A percentile compares a stretch with the other conserved stretches of the same genome.
These are phyloP conservation scores for Gleditsia sinensis DNA, from an alignment of 306 rosid species.

Conservation along the genomic window DNA sequence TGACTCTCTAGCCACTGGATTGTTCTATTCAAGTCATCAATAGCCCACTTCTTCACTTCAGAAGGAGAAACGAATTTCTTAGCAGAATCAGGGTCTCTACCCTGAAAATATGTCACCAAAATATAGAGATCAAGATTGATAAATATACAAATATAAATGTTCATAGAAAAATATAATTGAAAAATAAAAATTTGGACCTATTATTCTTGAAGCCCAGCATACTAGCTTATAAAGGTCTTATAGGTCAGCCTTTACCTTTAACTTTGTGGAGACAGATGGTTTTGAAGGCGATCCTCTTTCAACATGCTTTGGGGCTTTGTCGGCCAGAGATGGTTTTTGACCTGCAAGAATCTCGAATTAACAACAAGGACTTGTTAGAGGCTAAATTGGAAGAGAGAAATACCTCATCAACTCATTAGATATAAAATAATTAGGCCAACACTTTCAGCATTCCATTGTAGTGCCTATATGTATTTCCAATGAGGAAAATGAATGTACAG, in stretches of 20 bases:
- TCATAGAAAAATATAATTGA: neutral
- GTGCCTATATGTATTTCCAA: neutral
- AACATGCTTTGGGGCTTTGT: constrained; percentile 47
- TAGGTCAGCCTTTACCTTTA: constrained; percentile 49
- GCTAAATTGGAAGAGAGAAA: constrained; percentile 13
- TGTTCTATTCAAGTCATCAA: constrained; percentile 68
- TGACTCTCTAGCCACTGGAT: constrained; percentile 89
- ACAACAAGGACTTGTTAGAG: constrained; percentile 14
- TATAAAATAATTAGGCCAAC: constrained; percentile 8
- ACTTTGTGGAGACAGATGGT: constrained; percentile 39
- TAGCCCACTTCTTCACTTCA: constrained; percentile 80
- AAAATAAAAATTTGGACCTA: constrained; percentile 12
- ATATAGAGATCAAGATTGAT: constrained; percentile 11
- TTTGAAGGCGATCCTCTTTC: constrained; percentile 50
- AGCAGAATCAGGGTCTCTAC: constrained; percentile 39
- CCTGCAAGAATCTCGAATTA: constrained; percentile 45
- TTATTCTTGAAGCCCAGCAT: constrained; percentile 18
- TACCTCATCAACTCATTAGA: neutral
- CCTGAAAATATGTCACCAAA: constrained; percentile 45
- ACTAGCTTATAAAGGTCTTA: neutral
- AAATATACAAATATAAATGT: neutral
- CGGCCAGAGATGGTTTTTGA: constrained; percentile 40
- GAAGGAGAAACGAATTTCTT: constrained; percentile 57
- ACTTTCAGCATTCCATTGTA: neutral
- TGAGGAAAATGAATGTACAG: constrained; percentile 10